Evolutionary conservation across 106 monocot genomes (phyloP).

Genomic region (Posidonia australis): DNA sequence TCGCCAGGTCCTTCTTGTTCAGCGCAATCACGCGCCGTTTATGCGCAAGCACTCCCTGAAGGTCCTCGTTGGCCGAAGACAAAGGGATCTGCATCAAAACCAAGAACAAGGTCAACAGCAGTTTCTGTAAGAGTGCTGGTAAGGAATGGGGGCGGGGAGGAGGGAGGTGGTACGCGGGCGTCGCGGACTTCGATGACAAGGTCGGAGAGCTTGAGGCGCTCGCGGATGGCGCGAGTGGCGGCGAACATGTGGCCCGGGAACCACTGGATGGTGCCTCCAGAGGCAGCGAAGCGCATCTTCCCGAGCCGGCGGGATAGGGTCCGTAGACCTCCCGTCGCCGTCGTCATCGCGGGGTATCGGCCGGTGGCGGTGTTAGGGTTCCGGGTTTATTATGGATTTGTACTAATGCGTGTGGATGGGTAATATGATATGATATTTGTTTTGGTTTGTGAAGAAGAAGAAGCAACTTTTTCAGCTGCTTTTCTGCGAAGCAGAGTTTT

Average conservation of each 20-base stretch:
- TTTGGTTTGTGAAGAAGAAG: too few relatives aligned
- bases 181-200: slow-evolving; percentile 97
- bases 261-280: slow-evolving; percentile 78
- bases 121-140: not conserved
- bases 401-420: too few relatives aligned
- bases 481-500: too few relatives aligned
- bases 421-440: too few relatives aligned
- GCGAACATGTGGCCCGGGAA: slow-evolving; percentile 98
- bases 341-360: not conserved
- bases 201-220: slow-evolving; percentile 92
- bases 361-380: too few relatives aligned
- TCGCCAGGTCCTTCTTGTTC: slow-evolving; percentile 96
- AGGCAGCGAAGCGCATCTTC: slow-evolving; percentile 67
- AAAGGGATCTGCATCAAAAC: slow-evolving; percentile 59
- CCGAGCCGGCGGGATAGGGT: slow-evolving; percentile 25
- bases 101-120: not conserved
- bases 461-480: too few relatives aligned
- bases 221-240: slow-evolving; percentile 84
- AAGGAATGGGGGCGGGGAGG: not conserved
- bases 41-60: slow-evolving; percentile 47
- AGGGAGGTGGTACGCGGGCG: slow-evolving; percentile 42
- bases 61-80: slow-evolving; percentile 83
- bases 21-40: slow-evolving; percentile 85
- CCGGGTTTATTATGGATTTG: too few relatives aligned
- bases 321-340: slow-evolving; percentile 1